Base-by-base conservation (phyloP, 2,329 filamentous ascomycete species). In the Nannizziopsis arthrosporioides region DNA sequence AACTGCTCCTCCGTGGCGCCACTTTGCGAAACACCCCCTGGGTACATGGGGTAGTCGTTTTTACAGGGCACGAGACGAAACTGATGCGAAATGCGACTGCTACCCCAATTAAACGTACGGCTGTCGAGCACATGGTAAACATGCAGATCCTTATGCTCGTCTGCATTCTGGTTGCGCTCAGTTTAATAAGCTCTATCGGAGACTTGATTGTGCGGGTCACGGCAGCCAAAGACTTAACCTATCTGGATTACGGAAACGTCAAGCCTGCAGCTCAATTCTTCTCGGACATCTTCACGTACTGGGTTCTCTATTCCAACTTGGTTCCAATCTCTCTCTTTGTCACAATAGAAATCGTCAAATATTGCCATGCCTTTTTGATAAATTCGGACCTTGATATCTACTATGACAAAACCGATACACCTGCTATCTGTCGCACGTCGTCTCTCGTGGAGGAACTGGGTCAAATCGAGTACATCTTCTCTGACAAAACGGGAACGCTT, bases 391-490 rank as follows among this genome's bases (percentile, higher is more conserved):
- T 98, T 49, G 92, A 98, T 63, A 98, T 98, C 58, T 98, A 98
- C 68, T 87, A 98, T 64, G 85, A 94, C 59, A 85, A 87, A 63
- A 94, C 83, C 0, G 89, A 98, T 59, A 98, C 90, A 0, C 88
- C 92, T 10, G 89, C 92, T 4, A 94, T 92, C 55, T 98, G 92
- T 67, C 80, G 92, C 58, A 98, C 92, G 0, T 96, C 90, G 1
- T 95, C 89, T 56, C 73, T 98, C 62, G 92, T 98, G 9, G 92
- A 98, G 68, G 93, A 98, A 62, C 71, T 98, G 39, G 92, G 92
- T 48, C 94, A 96, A 76, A 93, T 98, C 39, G 92, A 96, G 61
- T 98, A 93, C 60, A 92, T 98, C 54, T 98, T 98, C 65, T 95
- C 88, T 0, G 90, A 96, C 72, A 96, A 96, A 72, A 96, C 90